Percentiles rank a stretch among this genome's conserved stretches.
Conservation (phyloP, 2,329 filamentous ascomycete species). For the Mycosphaerella arachidis region DNA sequence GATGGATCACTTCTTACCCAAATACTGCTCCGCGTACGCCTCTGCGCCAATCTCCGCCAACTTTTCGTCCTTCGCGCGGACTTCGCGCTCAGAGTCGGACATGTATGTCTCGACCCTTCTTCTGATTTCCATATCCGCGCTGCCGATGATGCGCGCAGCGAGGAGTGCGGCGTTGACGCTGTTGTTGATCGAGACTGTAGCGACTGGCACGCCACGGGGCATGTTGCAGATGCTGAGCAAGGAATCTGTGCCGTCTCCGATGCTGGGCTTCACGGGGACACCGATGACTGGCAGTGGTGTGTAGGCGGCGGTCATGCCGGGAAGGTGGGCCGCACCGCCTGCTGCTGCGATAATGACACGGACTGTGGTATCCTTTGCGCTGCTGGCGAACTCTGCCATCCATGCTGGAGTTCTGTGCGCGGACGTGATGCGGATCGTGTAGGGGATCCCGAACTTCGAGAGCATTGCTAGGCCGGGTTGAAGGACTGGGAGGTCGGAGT, state of each 20-base stretch:
- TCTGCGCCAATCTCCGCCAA: slow-evolving; percentile 51
- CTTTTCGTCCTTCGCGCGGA: slow-evolving; percentile 57
- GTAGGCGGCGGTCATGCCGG: slow-evolving; percentile 49
- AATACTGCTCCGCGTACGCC: slow-evolving; percentile 26
- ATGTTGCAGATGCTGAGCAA: slow-evolving; percentile 51
- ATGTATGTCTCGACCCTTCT: slow-evolving; percentile 59
- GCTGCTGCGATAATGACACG: slow-evolving; percentile 47
- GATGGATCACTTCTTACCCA: slow-evolving; percentile 25
- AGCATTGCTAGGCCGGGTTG: slow-evolving; percentile 63
- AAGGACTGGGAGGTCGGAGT: slow-evolving; percentile 68
- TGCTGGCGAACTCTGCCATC: slow-evolving; percentile 43
- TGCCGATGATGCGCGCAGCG: slow-evolving; percentile 42
- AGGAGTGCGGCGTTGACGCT: slow-evolving; percentile 45
- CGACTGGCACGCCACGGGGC: slow-evolving; percentile 44
- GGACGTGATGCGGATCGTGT: slow-evolving; percentile 70
- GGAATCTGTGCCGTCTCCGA: slow-evolving; percentile 48
- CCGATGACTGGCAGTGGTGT: slow-evolving; percentile 50
- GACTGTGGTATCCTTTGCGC: slow-evolving; percentile 35
- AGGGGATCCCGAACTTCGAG: slow-evolving; percentile 65
- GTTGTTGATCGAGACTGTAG: slow-evolving; percentile 45
- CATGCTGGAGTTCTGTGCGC: slow-evolving; percentile 54
- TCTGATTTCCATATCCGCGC: slow-evolving; percentile 49
- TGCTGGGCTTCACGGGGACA: slow-evolving; percentile 47
- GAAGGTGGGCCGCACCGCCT: slow-evolving; percentile 49
- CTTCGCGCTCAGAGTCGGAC: slow-evolving; percentile 58